A percentile compares a stretch with the other conserved stretches of the same genome.
These are phyloP conservation scores for Kurtzmaniella cleridarum DNA, from an alignment of 805 yeast species.

Conservation along the genomic window DNA sequence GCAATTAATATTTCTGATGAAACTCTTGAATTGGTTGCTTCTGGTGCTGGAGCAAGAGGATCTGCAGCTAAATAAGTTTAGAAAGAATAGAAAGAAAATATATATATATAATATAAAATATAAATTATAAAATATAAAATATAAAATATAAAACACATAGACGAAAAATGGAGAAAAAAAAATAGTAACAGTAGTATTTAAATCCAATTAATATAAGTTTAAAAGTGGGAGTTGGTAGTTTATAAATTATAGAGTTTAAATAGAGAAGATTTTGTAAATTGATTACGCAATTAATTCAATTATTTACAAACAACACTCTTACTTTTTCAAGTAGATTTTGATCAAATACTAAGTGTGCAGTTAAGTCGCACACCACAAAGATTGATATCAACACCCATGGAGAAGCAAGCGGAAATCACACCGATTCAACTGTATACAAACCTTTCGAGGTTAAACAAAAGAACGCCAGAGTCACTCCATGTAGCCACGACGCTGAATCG, in stretches of 20 bases:
- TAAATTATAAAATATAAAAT: neutral
- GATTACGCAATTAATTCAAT: too few species aligned
- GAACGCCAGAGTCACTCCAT: neutral
- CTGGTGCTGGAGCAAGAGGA: slow-evolving; percentile 75
- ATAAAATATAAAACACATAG: neutral
- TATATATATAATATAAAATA: neutral
- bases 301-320: too few species aligned
- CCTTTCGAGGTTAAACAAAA: neutral
- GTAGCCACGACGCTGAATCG: slow-evolving; percentile 3
- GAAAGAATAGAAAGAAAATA: neutral
- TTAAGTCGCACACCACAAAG: too few species aligned
- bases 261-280: too few species aligned
- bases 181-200: too few species aligned
- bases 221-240: too few species aligned
- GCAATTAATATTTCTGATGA: slow-evolving; percentile 48
- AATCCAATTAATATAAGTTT: too few species aligned
- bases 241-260: too few species aligned
- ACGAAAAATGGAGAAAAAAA: too few species aligned
- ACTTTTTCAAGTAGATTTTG: too few species aligned
- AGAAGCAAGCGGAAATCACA: neutral
- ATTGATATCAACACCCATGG: too few species aligned
- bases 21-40: slow-evolving; percentile 47
- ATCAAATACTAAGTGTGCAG: too few species aligned
- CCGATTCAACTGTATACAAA: neutral
- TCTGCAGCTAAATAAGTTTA: slow-evolving; percentile 48